phyloP scores from a whole-genome alignment of 495 filamentous ascomycete species.

The Penicillium silybi region DNA sequence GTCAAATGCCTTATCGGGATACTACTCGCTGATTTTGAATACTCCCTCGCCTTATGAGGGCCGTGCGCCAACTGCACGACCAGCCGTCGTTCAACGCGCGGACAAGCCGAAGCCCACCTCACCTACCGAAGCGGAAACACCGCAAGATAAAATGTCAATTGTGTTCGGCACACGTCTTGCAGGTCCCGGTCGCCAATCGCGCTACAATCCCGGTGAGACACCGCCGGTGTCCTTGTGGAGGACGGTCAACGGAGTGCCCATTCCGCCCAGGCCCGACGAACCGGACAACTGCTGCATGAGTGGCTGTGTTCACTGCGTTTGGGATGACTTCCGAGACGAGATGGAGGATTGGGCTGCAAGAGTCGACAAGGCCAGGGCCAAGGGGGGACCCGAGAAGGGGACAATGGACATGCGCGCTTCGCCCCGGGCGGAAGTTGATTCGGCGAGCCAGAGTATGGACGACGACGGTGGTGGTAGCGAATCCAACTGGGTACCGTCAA shows the following conservation, averaged over 20 bases:
- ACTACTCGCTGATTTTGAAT: slow-evolving; percentile 36
- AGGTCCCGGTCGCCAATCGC: slow-evolving; percentile 60
- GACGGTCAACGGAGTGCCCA: slow-evolving; percentile 70
- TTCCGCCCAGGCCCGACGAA: slow-evolving; percentile 80
- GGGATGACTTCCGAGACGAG: slow-evolving; percentile 87
- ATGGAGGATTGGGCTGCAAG: slow-evolving; percentile 78
- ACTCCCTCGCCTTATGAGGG: slow-evolving; percentile 24
- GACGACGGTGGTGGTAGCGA: slow-evolving; percentile 77
- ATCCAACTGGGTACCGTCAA: slow-evolving; percentile 54
- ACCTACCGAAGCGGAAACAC: slow-evolving; percentile 27
- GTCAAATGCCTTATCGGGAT: slow-evolving; percentile 41
- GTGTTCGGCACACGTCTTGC: slow-evolving; percentile 75
- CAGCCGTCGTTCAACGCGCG: slow-evolving; percentile 15
- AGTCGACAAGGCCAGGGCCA: slow-evolving; percentile 51
- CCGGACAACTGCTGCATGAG: slow-evolving; percentile 99
- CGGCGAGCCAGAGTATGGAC: slow-evolving; percentile 60
- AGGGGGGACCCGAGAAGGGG: slow-evolving; percentile 15
- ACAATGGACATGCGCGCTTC: slow-evolving; percentile 33
- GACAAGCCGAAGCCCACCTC: slow-evolving; percentile 25
- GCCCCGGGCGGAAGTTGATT: slow-evolving; percentile 35
- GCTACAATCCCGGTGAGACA: slow-evolving; percentile 51
- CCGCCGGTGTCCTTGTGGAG: slow-evolving; percentile 42
- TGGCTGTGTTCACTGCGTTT: slow-evolving; percentile 96
- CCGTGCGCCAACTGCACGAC: slow-evolving; percentile 21
- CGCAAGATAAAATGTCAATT: slow-evolving; percentile 57